Percentiles rank a stretch among this genome's conserved stretches.
phyloP scores from a whole-genome alignment of 1,139 yeast genomes.

The Eremothecium gossypii region DNA sequence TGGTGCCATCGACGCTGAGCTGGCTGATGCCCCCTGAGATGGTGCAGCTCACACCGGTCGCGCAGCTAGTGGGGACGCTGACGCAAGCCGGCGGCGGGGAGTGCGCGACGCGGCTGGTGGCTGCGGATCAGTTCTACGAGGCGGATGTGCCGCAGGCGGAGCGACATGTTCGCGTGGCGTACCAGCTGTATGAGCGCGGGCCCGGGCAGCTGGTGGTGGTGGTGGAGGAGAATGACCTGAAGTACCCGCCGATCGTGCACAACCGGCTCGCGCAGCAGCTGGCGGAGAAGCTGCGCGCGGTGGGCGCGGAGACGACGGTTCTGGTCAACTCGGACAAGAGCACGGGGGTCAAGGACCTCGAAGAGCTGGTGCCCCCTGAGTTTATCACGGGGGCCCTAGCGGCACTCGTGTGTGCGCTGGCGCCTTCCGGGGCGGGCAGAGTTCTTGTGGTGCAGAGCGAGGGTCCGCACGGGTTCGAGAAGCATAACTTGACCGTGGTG shows the following conservation, averaged over 20 bases:
- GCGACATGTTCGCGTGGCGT: background rate
- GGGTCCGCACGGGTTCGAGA: conserved; percentile 31
- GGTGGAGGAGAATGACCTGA: conserved; percentile 6
- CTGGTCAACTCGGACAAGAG: conserved; percentile 27
- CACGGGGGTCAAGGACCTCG: conserved; percentile 15
- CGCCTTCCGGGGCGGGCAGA: conserved; percentile 3
- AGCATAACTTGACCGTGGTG: conserved; percentile 21
- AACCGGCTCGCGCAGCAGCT: conserved; percentile 4
- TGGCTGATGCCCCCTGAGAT: conserved; percentile 7
- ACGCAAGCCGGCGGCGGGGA: background rate
- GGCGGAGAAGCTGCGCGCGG: conserved; percentile 1
- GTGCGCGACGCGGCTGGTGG: background rate
- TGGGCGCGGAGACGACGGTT: conserved; percentile 7
- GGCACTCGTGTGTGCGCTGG: conserved; percentile 17
- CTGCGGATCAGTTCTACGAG: conserved; percentile 5
- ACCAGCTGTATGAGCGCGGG: conserved; percentile 4
- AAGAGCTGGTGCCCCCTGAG: conserved; percentile 25
- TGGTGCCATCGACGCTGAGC: conserved; percentile 4
- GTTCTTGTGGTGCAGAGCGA: conserved; percentile 28
- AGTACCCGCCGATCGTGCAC: conserved; percentile 6
- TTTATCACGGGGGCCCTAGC: conserved; percentile 28
- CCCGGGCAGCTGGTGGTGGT: conserved; percentile 5
- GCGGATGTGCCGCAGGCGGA: conserved; percentile 3
- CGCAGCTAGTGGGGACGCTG: conserved; percentile 8
- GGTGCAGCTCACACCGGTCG: conserved; percentile 9